Percentiles rank a stretch among this genome's conserved stretches.
phyloP scores from a whole-genome alignment of 176 grass and related monocot genomes.

The Paspalum notatum region DNA sequence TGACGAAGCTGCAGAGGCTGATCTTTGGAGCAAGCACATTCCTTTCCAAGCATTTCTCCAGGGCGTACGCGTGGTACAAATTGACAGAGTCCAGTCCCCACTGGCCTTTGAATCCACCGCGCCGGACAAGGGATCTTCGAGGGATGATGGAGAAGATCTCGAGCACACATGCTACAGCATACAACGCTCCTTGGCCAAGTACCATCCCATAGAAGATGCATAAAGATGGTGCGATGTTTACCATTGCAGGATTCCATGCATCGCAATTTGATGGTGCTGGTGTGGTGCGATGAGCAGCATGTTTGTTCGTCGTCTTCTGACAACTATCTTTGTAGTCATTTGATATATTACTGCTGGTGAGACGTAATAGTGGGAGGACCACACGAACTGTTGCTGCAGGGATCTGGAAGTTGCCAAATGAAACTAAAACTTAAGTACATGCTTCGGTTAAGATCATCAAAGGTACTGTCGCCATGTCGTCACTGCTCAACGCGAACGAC shows the following conservation, averaged over 20 bases:
- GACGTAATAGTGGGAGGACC: not conserved
- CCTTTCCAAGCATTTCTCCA: not conserved
- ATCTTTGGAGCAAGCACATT: constrained; percentile 2
- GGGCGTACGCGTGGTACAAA: constrained; percentile 13
- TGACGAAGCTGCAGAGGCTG: constrained; percentile 28
- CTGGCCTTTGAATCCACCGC: not conserved
- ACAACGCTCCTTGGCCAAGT: constrained; percentile 17
- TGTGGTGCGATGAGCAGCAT: too few species aligned
- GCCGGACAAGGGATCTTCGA: not conserved
- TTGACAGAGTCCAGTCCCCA: not conserved
- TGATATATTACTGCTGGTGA: not conserved
- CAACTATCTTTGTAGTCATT: too few species aligned
- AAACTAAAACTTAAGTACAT: not conserved
- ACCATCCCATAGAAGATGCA: constrained; percentile 20
- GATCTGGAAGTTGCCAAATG: constrained; percentile 40
- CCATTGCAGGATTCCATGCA: not conserved
- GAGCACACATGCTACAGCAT: not conserved
- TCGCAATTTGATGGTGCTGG: too few species aligned
- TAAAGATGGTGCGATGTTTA: not conserved
- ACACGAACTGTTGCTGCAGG: too few species aligned
- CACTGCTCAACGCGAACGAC: not conserved
- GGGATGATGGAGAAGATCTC: constrained; percentile 31
- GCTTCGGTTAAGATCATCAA: rapidly evolving
- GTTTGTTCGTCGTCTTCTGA: too few species aligned
- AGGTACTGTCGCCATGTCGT: rapidly evolving